Evolutionary conservation across 768 basidiomycete genomes (phyloP), one percentile per base, ranked within the genome.

Genomic region (Lactarius sanguifluus): DNA sequence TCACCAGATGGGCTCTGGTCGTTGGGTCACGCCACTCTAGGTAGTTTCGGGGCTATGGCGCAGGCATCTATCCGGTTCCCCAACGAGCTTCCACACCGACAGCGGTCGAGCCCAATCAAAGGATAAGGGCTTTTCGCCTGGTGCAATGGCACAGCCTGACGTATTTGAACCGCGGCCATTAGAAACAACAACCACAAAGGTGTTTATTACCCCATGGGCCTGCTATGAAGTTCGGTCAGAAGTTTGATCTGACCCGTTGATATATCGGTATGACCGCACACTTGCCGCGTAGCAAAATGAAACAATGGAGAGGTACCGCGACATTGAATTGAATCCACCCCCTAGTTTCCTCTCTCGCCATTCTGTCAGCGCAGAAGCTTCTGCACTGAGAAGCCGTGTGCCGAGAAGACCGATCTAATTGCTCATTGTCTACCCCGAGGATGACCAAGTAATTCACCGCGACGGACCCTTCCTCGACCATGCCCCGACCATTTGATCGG

Each of bases 391-490:
- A 57, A 34, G 12, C 25, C 15, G 32, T 23, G 41, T 54, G 28
- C 54, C 64, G 20, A 10, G 40, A 56, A 36, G 55, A 36, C 45
- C 32, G n/a, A 57, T 25, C 45, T 38, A 15, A 52, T 47, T 50
- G 28, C 25, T 52, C 58, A 5, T 6, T n/a, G 28, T 59, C 40
- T 25, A 25, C 20, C 36, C 52, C 38, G 52, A 54, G 52, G 36
- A 60, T 32, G 41, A 36, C 23, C 41, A 38, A 57, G 45, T 47
- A 23, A 56, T 25, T 32, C 20, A 25, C 13, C 32, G 55, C 30
- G 10, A 16, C 64, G 73, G 38, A 66, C 13, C 45, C 20, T n/a
- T 43, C 23, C 56, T 10, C 56, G 77, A 78, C 69, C 74, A 65
- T 36, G 25, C 56, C 36, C 32, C 28, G 34, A 25, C 23, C 5